A percentile compares a stretch with the other conserved stretches of the same genome.
These are phyloP conservation scores for Ascocoryne sarcoides DNA, from an alignment of 2,329 filamentous ascomycete species.

Conservation along the genomic window DNA sequence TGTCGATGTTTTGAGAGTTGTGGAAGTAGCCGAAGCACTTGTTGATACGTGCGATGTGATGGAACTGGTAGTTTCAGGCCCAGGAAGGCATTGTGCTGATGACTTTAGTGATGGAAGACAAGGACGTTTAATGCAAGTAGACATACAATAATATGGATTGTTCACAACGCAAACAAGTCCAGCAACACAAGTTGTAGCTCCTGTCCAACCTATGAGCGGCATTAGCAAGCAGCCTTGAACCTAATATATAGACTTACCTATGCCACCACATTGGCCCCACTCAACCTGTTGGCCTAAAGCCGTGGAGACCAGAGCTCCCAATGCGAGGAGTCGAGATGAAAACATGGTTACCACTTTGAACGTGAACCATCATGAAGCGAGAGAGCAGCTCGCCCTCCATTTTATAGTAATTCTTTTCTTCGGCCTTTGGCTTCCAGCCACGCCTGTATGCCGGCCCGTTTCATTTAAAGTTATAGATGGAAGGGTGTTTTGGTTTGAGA, in stretches of 20 bases:
- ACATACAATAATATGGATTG: constrained; percentile 8
- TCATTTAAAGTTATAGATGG: too few species aligned
- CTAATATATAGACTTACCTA: not conserved
- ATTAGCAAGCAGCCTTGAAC: not conserved
- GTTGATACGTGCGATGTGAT: not conserved
- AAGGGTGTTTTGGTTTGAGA: too few species aligned
- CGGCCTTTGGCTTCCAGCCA: too few species aligned
- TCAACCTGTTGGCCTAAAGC: not conserved
- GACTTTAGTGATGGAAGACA: not conserved
- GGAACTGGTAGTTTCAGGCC: not conserved
- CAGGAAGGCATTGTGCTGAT: not conserved
- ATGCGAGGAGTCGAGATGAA: too few species aligned
- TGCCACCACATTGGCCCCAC: constrained; percentile 1
- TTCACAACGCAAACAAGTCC: constrained; percentile 14
- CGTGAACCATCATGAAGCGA: too few species aligned
- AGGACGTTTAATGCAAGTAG: not conserved
- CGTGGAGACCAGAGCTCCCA: too few species aligned
- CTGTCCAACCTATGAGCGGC: not conserved
- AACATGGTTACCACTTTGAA: too few species aligned
- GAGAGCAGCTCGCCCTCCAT: too few species aligned
- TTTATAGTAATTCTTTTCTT: too few species aligned
- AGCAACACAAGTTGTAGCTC: not conserved
- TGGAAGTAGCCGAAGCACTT: not conserved
- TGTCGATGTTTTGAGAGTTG: not conserved
- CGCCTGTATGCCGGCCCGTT: too few species aligned